phyloP scores from a whole-genome alignment of 805 yeast genomes.

The Candida gorgasii region DNA sequence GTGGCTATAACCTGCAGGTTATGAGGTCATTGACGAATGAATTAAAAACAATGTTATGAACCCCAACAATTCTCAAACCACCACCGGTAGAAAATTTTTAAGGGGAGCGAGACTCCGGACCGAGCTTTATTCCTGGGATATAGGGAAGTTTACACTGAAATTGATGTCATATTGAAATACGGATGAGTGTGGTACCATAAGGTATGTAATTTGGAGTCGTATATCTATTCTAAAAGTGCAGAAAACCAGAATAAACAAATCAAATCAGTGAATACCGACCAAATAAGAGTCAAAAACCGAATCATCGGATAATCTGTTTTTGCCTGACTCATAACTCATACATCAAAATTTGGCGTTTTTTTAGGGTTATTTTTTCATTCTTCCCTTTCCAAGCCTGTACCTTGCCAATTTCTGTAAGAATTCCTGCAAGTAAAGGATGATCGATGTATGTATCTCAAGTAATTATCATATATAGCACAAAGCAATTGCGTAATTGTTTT shows the following conservation, averaged over 20 bases:
- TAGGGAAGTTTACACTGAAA: no score
- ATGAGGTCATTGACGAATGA: constrained; percentile 3
- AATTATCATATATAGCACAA: no score
- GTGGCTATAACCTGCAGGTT: constrained; percentile 7
- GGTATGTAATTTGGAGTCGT: no score
- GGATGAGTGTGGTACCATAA: no score
- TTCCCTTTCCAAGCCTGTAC: neutral
- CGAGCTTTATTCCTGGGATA: neutral
- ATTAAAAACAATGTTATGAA: neutral
- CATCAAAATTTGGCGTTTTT: constrained; percentile 9
- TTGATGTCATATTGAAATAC: no score
- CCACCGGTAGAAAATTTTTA: constrained; percentile 3
- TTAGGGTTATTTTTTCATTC: neutral
- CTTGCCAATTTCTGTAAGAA: no score
- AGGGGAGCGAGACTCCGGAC: constrained; percentile 1
- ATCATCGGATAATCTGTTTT: constrained; percentile 3
- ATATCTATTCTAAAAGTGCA: no score
- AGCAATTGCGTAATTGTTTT: constrained; percentile 3
- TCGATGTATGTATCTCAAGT: neutral
- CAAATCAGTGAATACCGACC: no score
- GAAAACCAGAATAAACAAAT: no score
- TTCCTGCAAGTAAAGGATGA: neutral
- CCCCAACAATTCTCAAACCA: neutral
- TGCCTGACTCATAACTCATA: constrained; percentile 11
- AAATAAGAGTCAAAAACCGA: constrained; percentile 2